Base-by-base conservation (phyloP, 345 rosid species). In the Citrus cavaleriei region DNA sequence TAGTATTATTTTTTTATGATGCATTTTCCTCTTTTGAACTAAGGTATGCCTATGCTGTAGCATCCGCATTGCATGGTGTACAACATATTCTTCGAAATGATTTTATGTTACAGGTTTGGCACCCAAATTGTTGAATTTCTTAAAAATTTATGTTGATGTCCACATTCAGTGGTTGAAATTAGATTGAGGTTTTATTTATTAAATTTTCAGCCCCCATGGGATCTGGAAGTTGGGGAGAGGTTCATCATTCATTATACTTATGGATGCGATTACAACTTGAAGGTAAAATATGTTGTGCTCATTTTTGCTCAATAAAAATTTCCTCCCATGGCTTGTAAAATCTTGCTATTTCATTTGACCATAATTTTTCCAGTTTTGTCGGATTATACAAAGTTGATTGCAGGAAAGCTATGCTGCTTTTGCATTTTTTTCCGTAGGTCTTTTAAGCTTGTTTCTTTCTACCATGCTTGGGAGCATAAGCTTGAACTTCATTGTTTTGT, bases 1-100 rank as follows among this genome's bases (percentile, higher is more conserved):
- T 77, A 2, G 19, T 76, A 40, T 72, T 64, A 64, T 77, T 22
- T 74, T 62, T 63, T 79, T 51, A 34, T 82, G 55, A 54, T 35
- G 46, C 76, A 30, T 63, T 84, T 72, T 79, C 68, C 67, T 70
- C 73, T 68, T 46, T 80, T 77, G 72, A 59, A 68, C 62, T 77
- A 82, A 97, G 99, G 98, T 97, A 97, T 77, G 99, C 97, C 60
- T 97, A 96, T 72, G 99, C 99, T 42, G 87, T 97, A 76, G 99
- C 98, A 57, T 97, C 99, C 61, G 99, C 98, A 67, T 73, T 97
- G 86, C 98, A 97, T 83, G 96, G 95, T 5, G 96, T 97, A 75
- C 91, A 87, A 58, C 98, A 94, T 84, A 86, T 91, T 70, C 95
- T 97, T 60, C 89, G 87, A 7, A 90, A 91, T 77, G 97, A 97